These are phyloP conservation scores for Excoecaria agallocha DNA, from an alignment of 345 rosid species.

Conservation along the genomic window DNA sequence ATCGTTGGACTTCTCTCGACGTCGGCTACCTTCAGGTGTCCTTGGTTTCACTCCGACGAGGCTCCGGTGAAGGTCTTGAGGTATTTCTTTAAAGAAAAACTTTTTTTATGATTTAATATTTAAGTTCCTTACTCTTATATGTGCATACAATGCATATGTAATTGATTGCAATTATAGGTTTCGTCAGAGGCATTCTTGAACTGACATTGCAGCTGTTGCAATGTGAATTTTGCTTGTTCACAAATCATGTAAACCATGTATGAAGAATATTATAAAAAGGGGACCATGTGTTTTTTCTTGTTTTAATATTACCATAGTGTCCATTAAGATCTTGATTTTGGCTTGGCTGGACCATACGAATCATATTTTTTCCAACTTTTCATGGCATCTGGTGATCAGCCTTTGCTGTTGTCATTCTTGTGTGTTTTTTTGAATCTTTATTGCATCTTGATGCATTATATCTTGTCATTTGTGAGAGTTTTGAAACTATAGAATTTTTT, in stretches of 20 bases:
- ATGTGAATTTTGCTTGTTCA: background rate
- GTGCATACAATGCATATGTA: no score
- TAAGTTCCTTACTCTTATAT: no score
- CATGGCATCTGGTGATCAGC: background rate
- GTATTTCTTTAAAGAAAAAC: no score
- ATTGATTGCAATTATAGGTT: no score
- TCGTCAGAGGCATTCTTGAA: no score
- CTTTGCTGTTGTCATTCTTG: background rate
- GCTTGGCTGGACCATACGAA: background rate
- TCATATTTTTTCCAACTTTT: background rate
- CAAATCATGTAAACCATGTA: background rate
- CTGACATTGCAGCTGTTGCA: no score
- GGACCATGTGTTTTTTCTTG: background rate
- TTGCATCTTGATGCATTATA: background rate
- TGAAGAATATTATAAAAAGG: background rate
- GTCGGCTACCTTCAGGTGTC: no score
- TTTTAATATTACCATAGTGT: background rate
- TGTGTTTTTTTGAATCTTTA: background rate
- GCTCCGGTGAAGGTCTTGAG: no score
- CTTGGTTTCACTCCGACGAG: no score
- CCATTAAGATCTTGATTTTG: background rate
- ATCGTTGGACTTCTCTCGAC: no score
- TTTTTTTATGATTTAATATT: no score
- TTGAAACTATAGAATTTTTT: background rate
- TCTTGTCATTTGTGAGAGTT: background rate